These are phyloP conservation scores for Scytalidium lignicola DNA, from an alignment of 2,329 filamentous ascomycete species.

Conservation along the genomic window DNA sequence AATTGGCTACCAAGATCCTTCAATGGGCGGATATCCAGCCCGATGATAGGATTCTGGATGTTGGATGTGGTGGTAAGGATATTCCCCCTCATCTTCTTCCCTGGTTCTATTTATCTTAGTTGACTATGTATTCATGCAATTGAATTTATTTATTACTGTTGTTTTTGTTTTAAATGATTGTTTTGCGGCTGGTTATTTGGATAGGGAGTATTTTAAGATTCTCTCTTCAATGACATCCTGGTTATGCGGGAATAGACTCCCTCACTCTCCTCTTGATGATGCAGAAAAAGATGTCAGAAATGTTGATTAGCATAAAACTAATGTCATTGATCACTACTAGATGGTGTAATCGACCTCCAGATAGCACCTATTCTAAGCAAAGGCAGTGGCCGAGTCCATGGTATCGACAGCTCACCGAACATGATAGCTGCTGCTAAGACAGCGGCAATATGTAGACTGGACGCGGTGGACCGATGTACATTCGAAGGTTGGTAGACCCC, in stretches of 20 bases:
- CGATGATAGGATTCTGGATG: conserved; percentile 54
- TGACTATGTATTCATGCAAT: too few species aligned
- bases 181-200: too few species aligned
- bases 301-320: too few species aligned
- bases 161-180: too few species aligned
- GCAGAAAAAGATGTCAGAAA: too few species aligned
- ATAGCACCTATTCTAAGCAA: conserved; percentile 41
- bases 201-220: too few species aligned
- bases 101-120: too few species aligned
- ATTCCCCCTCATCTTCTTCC: not conserved
- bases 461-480: conserved; percentile 14
- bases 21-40: conserved; percentile 53
- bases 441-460: conserved; percentile 20
- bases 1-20: conserved; percentile 53
- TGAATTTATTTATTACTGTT: too few species aligned
- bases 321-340: conserved; percentile 33
- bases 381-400: conserved; percentile 46
- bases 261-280: too few species aligned
- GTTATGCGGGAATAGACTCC: too few species aligned
- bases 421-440: conserved; percentile 52
- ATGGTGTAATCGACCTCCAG: conserved; percentile 54
- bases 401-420: conserved; percentile 51
- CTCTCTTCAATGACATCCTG: too few species aligned
- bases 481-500: conserved; percentile 17
- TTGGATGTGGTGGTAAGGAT: conserved; percentile 56